Evolutionary conservation across 352 stramenopile species (phyloP), one percentile per base, ranked within the genome.

Genomic region (Paralagenidium karlingii): DNA sequence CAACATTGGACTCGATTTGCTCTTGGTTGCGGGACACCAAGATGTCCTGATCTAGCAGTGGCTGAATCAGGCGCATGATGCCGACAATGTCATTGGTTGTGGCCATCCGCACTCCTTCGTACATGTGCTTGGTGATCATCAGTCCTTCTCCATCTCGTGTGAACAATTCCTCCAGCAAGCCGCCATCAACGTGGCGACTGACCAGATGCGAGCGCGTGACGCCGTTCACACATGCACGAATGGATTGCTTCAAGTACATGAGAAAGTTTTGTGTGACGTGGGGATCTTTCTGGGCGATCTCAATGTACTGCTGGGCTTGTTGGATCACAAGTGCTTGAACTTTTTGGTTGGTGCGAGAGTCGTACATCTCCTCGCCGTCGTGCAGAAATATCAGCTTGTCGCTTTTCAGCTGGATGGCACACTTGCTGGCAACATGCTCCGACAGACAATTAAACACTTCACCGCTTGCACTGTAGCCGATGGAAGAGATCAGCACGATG

Each of bases 121-220:
- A 98, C 52, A 98, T 88, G 59, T 99, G 89, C 53, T 94, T 82
- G 25, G 81, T 97, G 55, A 98, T 96, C 55, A 99, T 94, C 21
- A 97, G 89, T 8, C 94, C 95, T 47, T 90, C 77, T 34, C 95
- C 95, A 60, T 99, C 95, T 38, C 93, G 84, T 16, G 95, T 98
- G 58, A 97, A 99, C n/a, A 99, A 68, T 60, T 99, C 95, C 53
- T 97, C 81, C 18, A 99, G 59, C 24, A 99, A 59, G 3, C 83
- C 91, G 26, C 81, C 81, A 38, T 94, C 70, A 5, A 86, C 67
- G 43, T 92, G 75, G 30, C 81, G 74, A 29, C 71, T 91, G 18
- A 94, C 79, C 36, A 94, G 46, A 40, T 94, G 81, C 12, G 78
- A 85, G 5, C 81, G 74, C 41, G 74, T 83, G 26, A 94, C 79